phyloP scores from a whole-genome alignment of 1,139 yeast genomes.

The Taiozyma sp. region DNA sequence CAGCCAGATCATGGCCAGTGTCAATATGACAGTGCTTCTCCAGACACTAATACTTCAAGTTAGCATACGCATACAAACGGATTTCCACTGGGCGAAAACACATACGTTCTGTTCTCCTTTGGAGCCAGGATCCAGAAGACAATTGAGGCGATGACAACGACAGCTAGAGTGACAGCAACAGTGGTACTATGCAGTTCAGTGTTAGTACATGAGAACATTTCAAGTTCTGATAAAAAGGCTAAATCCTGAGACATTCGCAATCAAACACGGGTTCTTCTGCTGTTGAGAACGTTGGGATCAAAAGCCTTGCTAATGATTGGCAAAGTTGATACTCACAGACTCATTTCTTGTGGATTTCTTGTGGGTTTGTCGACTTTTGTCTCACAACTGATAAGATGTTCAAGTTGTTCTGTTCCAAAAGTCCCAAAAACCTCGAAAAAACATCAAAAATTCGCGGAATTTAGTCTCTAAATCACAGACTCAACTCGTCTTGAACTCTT shows the following conservation, averaged over 20 bases:
- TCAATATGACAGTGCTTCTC: conserved; percentile 83
- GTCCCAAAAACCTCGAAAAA: too few relatives aligned
- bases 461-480: not conserved
- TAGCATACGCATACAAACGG: not conserved
- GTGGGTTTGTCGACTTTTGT: not conserved
- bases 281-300: not conserved
- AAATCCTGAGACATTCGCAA: not conserved
- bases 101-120: conserved; percentile 45
- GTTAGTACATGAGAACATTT: not conserved
- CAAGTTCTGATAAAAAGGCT: not conserved
- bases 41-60: conserved; percentile 51
- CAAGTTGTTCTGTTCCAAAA: too few relatives aligned
- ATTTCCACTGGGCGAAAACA: conserved; percentile 7
- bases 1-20: conserved; percentile 82
- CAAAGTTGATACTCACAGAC: not conserved
- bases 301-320: not conserved
- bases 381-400: not conserved
- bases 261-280: not conserved
- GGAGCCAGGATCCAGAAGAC: conserved; percentile 57
- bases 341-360: too few relatives aligned
- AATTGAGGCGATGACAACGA: conserved; percentile 50
- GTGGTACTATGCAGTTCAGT: conserved; percentile 26
- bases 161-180: conserved; percentile 62
- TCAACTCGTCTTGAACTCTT: not conserved
- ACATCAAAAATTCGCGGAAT: not conserved